phyloP scores from a whole-genome alignment of 306 rosid species.

The Quercus glauca region DNA sequence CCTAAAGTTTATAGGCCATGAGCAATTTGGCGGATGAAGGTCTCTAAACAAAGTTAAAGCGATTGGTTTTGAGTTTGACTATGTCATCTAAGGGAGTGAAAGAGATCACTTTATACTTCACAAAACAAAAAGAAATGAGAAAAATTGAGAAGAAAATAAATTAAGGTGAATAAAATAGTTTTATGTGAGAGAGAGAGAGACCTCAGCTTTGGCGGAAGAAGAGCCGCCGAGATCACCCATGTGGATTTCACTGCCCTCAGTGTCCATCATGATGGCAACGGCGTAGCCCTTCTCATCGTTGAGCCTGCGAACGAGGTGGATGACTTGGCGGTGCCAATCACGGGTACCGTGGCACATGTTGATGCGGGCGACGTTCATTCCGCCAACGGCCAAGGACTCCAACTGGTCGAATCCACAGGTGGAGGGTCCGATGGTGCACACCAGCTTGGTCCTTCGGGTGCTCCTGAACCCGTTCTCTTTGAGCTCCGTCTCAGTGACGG shows the following conservation, averaged over 20 bases:
- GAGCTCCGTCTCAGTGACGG: constrained; percentile 79
- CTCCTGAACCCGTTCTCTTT: constrained; percentile 90
- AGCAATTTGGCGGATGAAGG: too few relatives aligned
- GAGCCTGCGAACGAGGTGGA: constrained; percentile 69
- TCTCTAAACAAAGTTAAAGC: too few relatives aligned
- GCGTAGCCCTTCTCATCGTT: constrained; percentile 90
- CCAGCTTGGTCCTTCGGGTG: constrained; percentile 76
- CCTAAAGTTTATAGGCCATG: too few relatives aligned
- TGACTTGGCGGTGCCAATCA: constrained; percentile 81
- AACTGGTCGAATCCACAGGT: constrained; percentile 81
- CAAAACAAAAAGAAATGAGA: too few relatives aligned
- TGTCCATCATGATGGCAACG: constrained; percentile 98
- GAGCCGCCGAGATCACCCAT: constrained; percentile 98
- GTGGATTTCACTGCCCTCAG: constrained; percentile 98
- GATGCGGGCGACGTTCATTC: constrained; percentile 92
- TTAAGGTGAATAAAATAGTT: too few relatives aligned
- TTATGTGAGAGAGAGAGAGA: neutral
- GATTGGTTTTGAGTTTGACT: too few relatives aligned
- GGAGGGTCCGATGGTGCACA: constrained; percentile 93
- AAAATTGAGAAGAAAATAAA: too few relatives aligned
- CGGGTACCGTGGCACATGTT: constrained; percentile 97
- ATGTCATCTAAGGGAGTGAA: too few relatives aligned
- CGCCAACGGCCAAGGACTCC: constrained; percentile 89
- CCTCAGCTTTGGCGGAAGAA: constrained; percentile 93
- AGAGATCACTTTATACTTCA: too few relatives aligned